Base-by-base conservation (phyloP, 108 stramenopile genomes). In the Skeletonema potamos region DNA sequence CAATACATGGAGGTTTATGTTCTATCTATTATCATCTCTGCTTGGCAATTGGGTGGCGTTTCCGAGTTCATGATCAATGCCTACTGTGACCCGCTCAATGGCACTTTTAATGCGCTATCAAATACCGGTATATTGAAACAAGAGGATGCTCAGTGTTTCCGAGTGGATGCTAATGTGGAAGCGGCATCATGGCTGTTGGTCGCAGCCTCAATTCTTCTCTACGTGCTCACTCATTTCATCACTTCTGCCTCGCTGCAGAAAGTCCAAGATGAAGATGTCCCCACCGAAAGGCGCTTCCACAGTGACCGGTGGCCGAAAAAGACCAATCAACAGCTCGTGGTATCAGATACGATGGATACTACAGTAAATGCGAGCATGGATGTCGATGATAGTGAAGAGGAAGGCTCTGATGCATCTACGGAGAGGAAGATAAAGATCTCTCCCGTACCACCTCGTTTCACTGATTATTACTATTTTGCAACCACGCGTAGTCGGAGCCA, bases 1-100 rank as follows among this genome's bases (percentile, higher is more conserved):
- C 90, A 94, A 54, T 94, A 94, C 59, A 84, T 83, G 48, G 92
- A 94, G 74, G 92, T 94, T 6, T 91, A 84, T 72, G 72, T 94
- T 0, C 55, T 94, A 27, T 82, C 88, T 0, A 64, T 90, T 30
- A 68, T 91, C 33, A 86, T 94, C 34, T 79, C 87, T 15, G 84
- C 79, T 18, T 91, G 90, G 92, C 92, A 93, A 64, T 67, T 93
- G 26, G 89, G 87, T 0, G 83, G 79, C 0, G 81, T 91, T 17
- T 82, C 79, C 13, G 87, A 87, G 29, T 89, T 79, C 62, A 89
- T 94, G 84, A 81, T 94, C 57, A 89, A 90, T 32, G 77, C 79
- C 0, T 87, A 87, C 58, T 91, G 90, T 72, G 87, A 66, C 22
- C 64, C 80, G 3, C 67, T 94, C 32, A 37, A 83, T 17, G 74